A percentile compares a stretch with the other conserved stretches of the same genome.
These are phyloP conservation scores for Aaosphaeria arxii DNA, from an alignment of 2,329 filamentous ascomycete genomes.

Conservation along the genomic window DNA sequence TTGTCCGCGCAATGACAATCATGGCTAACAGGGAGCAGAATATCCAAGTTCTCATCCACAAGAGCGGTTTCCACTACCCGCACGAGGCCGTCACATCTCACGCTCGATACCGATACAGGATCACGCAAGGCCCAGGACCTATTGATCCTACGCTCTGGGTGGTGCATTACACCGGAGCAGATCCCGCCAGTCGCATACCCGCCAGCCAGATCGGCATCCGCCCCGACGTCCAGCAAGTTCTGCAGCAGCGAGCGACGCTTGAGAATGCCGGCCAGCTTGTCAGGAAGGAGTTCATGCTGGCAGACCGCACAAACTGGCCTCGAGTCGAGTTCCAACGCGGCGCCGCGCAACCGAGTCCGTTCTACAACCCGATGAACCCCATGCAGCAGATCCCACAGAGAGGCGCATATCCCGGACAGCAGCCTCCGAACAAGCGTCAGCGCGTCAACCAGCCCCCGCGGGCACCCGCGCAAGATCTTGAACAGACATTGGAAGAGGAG, in stretches of 20 bases:
- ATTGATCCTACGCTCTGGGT: constrained; percentile 85
- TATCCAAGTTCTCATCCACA: constrained; percentile 84
- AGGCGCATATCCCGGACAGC: constrained; percentile 25
- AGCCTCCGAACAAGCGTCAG: constrained; percentile 46
- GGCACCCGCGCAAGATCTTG: constrained; percentile 37
- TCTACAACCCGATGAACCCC: constrained; percentile 36
- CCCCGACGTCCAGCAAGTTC: constrained; percentile 57
- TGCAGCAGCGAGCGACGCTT: constrained; percentile 61
- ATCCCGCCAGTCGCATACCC: constrained; percentile 70
- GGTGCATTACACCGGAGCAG: constrained; percentile 80
- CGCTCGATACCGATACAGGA: constrained; percentile 79
- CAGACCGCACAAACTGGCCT: constrained; percentile 87
- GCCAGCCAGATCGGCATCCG: constrained; percentile 61
- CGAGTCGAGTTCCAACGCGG: constrained; percentile 67
- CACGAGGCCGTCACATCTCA: constrained; percentile 72
- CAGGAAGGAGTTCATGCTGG: constrained; percentile 91
- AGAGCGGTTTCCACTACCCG: constrained; percentile 73
- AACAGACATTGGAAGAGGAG: constrained; percentile 71
- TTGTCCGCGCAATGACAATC: background rate
- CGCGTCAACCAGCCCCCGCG: constrained; percentile 40
- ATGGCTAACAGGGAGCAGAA: constrained; percentile 52
- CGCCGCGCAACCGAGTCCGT: constrained; percentile 19
- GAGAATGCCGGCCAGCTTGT: constrained; percentile 71
- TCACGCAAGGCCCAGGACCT: constrained; percentile 68
- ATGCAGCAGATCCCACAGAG: constrained; percentile 19